Evolutionary conservation across 2,329 filamentous ascomycete genomes (phyloP).

Genomic region (Claviceps maximensis): DNA sequence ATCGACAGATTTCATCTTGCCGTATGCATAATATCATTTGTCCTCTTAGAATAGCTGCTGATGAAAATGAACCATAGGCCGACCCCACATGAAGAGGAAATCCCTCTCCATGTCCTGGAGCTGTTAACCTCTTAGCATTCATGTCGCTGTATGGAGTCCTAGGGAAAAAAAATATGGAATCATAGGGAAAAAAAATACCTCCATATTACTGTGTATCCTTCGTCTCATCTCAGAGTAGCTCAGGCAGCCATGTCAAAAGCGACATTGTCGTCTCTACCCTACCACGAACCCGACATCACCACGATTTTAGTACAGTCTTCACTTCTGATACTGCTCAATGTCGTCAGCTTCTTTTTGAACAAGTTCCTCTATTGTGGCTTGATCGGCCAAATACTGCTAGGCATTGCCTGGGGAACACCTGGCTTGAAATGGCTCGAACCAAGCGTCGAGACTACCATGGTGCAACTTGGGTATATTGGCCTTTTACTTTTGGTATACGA

Average conservation of each 20-base stretch:
- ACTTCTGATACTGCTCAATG: slow-evolving; percentile 50
- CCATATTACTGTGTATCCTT: background rate
- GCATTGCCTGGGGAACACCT: slow-evolving; percentile 56
- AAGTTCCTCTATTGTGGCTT: slow-evolving; percentile 54
- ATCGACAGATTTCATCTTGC: too few species aligned
- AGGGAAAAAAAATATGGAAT: background rate
- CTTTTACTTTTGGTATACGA: slow-evolving; percentile 62
- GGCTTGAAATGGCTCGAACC: slow-evolving; percentile 45
- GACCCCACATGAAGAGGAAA: too few species aligned
- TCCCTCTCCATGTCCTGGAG: background rate
- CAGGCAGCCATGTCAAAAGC: background rate
- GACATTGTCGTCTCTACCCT: slow-evolving; percentile 25
- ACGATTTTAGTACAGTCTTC: slow-evolving; percentile 47
- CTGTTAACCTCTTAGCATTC: background rate
- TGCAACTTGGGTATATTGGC: slow-evolving; percentile 59
- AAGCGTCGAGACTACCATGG: slow-evolving; percentile 39
- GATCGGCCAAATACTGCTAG: slow-evolving; percentile 57
- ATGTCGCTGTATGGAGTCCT: background rate
- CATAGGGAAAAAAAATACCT: background rate
- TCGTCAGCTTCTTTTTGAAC: slow-evolving; percentile 44
- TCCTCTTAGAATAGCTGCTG: too few species aligned
- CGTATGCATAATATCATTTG: too few species aligned
- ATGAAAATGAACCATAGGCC: too few species aligned
- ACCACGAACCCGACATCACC: slow-evolving; percentile 48
- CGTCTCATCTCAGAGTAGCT: background rate